Percentiles rank a stretch among this genome's conserved stretches.
phyloP scores from a whole-genome alignment of 2,329 filamentous ascomycete genomes.

The Venturia effusa region DNA sequence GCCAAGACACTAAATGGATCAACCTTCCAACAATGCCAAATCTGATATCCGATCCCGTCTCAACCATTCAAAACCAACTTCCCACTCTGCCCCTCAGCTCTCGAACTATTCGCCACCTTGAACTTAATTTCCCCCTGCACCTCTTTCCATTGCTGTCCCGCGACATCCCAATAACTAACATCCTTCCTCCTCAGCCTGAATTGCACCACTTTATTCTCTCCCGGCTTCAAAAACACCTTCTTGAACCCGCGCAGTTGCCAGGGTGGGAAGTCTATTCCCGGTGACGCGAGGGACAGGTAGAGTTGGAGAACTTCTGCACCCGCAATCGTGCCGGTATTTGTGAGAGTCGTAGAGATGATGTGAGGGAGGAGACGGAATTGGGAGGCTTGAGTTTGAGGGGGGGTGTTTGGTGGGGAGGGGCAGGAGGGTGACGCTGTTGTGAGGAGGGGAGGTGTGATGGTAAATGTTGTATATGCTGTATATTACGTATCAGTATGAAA shows the following conservation, averaged over 20 bases:
- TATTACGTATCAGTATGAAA: too few species aligned
- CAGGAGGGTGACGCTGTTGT: not conserved
- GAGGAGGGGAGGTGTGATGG: slow-evolving; percentile 19
- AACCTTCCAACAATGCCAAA: too few species aligned
- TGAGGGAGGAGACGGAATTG: not conserved
- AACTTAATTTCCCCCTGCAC: not conserved
- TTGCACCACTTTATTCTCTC: slow-evolving; percentile 9
- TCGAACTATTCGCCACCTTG: slow-evolving; percentile 1
- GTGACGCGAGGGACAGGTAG: slow-evolving; percentile 24
- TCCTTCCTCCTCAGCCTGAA: slow-evolving; percentile 13
- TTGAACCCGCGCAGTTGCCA: slow-evolving; percentile 21
- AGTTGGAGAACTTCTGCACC: slow-evolving; percentile 30
- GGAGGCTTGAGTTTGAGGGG: slow-evolving; percentile 2
- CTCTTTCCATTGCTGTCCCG: slow-evolving; percentile 10
- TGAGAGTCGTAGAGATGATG: slow-evolving; percentile 21
- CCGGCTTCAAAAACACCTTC: slow-evolving; percentile 13
- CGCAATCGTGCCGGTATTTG: slow-evolving; percentile 24
- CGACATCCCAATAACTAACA: slow-evolving; percentile 14
- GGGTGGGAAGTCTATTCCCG: slow-evolving; percentile 19
- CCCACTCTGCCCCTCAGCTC: not conserved
- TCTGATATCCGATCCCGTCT: not conserved
- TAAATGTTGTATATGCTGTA: slow-evolving; percentile 30
- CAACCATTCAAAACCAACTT: not conserved
- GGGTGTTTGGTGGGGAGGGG: slow-evolving; percentile 18
- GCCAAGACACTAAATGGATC: too few species aligned